phyloP scores from a whole-genome alignment of 768 basidiomycete genomes.

The Royoungia palumana region DNA sequence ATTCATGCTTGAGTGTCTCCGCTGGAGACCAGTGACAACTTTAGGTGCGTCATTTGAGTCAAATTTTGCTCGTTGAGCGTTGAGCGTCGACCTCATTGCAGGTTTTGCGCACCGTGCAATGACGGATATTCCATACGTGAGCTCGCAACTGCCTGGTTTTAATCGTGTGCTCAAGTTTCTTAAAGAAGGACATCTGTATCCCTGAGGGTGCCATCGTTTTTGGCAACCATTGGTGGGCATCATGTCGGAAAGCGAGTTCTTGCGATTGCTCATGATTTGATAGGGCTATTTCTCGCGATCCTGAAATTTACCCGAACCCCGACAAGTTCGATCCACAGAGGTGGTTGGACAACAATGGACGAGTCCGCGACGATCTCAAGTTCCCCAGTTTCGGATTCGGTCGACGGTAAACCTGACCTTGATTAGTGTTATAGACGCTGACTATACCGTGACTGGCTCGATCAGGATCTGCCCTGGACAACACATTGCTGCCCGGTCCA shows the following conservation, averaged over 20 bases:
- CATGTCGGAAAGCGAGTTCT: not conserved
- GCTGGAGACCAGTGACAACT: constrained; percentile 41
- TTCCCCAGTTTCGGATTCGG: constrained; percentile 55
- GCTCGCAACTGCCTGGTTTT: constrained; percentile 1
- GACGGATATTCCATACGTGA: constrained; percentile 61
- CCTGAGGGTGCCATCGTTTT: constrained; percentile 37
- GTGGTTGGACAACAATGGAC: constrained; percentile 41
- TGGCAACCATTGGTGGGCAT: constrained; percentile 34
- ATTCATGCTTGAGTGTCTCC: constrained; percentile 35
- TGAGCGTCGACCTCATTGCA: constrained; percentile 3
- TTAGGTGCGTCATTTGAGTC: constrained; percentile 20
- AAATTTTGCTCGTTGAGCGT: no score
- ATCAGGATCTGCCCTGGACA: constrained; percentile 65
- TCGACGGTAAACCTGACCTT: constrained; percentile 27
- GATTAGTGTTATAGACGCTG: not conserved
- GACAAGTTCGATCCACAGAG: constrained; percentile 57
- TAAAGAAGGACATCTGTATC: constrained; percentile 33
- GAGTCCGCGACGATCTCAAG: constrained; percentile 51
- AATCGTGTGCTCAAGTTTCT: constrained; percentile 4
- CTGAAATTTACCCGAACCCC: constrained; percentile 55
- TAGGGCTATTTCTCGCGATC: constrained; percentile 57
- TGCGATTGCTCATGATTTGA: not conserved
- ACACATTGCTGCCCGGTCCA: constrained; percentile 56
- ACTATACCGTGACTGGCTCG: constrained; percentile 24
- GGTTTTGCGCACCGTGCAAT: constrained; percentile 66